Evolutionary conservation across 139 green algal genomes (phyloP).

Genomic region (Chlamydomonas asymmetrica): DNA sequence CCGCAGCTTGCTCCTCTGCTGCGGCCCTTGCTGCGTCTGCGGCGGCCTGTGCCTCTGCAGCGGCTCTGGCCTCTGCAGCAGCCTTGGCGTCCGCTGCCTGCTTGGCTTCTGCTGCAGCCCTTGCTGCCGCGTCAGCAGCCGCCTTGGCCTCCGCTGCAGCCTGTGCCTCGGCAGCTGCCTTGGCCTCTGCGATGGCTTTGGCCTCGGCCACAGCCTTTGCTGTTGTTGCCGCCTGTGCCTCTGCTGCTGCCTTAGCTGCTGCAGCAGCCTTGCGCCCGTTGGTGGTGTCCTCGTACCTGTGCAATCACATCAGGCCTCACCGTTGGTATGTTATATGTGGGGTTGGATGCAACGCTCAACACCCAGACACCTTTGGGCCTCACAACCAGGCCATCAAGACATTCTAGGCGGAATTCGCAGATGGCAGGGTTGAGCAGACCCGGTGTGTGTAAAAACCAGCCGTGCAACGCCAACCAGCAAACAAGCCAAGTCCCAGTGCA

Average conservation of each 20-base stretch:
- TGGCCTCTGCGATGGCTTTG: neutral
- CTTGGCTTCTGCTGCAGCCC: neutral
- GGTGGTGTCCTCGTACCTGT: conserved; percentile 17
- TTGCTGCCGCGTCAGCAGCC: neutral
- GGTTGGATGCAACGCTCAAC: no score
- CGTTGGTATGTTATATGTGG: no score
- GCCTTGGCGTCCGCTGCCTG: no score
- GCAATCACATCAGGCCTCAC: no score
- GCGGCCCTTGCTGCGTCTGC: no score
- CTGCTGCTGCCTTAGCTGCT: neutral
- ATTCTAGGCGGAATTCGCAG: neutral
- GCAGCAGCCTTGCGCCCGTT: conserved; percentile 9
- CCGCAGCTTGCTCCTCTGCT: no score
- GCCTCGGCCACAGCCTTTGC: neutral
- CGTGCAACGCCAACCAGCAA: no score
- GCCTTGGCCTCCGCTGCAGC: neutral
- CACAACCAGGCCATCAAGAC: no score
- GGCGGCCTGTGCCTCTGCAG: no score
- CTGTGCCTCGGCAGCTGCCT: neutral
- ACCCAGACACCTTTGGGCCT: no score
- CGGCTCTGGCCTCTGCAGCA: neutral
- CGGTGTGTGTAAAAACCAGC: neutral
- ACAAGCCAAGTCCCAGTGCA: neutral
- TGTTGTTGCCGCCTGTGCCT: neutral
- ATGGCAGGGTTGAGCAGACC: neutral